phyloP scores from a whole-genome alignment of 257 asterid genomes.

The Schizonepeta tenuifolia region DNA sequence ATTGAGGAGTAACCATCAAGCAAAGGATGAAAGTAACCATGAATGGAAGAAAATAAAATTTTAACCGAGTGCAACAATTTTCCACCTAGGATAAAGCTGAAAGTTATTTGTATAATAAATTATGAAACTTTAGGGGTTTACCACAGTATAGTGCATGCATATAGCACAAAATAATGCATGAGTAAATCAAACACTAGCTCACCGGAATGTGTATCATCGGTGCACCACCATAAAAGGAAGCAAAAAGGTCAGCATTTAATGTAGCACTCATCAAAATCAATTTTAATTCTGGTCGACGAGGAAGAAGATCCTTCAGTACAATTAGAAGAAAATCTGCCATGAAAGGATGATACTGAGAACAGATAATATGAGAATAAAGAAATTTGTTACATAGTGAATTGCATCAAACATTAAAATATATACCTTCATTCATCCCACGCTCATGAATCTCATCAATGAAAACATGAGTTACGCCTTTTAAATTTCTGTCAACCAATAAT shows the following conservation, averaged over 20 bases:
- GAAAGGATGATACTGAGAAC: constrained; percentile 38
- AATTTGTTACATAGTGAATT: constrained; percentile 15
- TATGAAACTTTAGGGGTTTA: constrained; percentile 3
- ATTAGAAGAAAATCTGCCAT: constrained; percentile 86
- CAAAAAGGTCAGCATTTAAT: constrained; percentile 87
- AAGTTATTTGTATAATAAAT: not conserved
- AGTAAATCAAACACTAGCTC: constrained; percentile 40
- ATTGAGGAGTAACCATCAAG: not conserved
- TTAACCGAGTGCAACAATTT: not conserved
- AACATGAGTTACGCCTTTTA: constrained; percentile 87
- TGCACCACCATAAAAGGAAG: constrained; percentile 86
- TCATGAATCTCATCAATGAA: constrained; percentile 95
- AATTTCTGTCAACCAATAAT: constrained; percentile 78
- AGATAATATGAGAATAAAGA: constrained; percentile 19
- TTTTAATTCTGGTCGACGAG: constrained; percentile 80
- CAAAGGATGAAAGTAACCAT: constrained; percentile 13
- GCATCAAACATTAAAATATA: constrained; percentile 19
- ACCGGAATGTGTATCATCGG: constrained; percentile 88
- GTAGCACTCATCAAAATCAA: constrained; percentile 95
- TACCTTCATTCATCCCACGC: constrained; percentile 99
- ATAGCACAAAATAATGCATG: constrained; percentile 19
- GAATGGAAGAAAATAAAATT: not conserved
- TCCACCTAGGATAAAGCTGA: not conserved
- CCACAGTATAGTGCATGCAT: constrained; percentile 9
- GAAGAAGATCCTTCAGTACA: constrained; percentile 93